Percentiles rank a stretch among this genome's conserved stretches.
Evolutionary conservation across 371 early-diverging fungal species (phyloP).

Genomic region (Paramicrosporidium saccamoebae): DNA sequence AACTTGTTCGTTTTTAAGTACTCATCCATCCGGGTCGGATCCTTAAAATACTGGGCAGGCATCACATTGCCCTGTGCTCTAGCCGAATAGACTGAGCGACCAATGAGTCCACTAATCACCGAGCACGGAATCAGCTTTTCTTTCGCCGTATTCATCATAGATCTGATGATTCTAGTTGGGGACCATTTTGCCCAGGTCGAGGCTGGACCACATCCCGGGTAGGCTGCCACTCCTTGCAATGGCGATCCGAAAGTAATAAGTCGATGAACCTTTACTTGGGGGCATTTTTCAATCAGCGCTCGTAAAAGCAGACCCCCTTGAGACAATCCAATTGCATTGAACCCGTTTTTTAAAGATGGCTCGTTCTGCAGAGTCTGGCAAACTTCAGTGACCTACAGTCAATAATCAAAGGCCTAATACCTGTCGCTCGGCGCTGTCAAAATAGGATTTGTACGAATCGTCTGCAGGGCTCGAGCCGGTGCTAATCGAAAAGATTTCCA

Average conservation of each 20-base stretch:
- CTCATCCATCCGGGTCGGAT: constrained; percentile 14
- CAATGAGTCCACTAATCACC: too few relatives aligned
- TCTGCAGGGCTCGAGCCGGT: too few relatives aligned
- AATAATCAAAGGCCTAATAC: too few relatives aligned
- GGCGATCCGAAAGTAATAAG: constrained; percentile 63
- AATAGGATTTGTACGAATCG: too few relatives aligned
- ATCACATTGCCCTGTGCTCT: constrained; percentile 39
- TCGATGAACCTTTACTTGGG: constrained; percentile 20
- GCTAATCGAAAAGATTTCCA: too few relatives aligned
- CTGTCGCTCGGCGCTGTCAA: too few relatives aligned
- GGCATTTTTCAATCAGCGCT: constrained; percentile 42
- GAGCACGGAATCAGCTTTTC: too few relatives aligned
- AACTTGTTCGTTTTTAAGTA: constrained; percentile 39
- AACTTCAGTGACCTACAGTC: too few relatives aligned
- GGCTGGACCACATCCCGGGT: constrained; percentile 45
- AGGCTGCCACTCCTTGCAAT: constrained; percentile 44
- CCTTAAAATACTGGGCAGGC: constrained; percentile 69
- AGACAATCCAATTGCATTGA: constrained; percentile 77
- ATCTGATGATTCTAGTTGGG: too few relatives aligned
- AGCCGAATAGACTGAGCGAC: too few relatives aligned
- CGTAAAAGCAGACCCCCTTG: constrained; percentile 40
- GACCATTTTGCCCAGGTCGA: too few relatives aligned
- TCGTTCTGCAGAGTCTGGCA: constrained; percentile 15
- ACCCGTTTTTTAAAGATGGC: constrained; percentile 20
- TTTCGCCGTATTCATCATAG: too few relatives aligned